Percentiles rank a stretch among this genome's conserved stretches.
Evolutionary conservation across 2,329 filamentous ascomycete species (phyloP).

Genomic region (Stromatinia cepivora): DNA sequence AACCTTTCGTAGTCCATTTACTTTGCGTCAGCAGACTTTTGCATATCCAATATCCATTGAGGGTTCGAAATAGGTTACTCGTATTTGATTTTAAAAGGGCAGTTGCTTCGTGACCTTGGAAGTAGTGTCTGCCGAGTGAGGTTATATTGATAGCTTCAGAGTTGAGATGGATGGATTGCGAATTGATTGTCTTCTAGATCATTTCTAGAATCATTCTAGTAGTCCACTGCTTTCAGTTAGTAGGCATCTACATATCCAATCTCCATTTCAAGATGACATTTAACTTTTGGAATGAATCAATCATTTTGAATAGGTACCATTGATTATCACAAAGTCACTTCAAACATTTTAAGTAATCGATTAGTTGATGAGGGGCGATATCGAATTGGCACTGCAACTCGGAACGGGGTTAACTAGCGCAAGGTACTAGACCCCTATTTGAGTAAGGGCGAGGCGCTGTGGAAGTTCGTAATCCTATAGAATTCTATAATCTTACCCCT

Average conservation of each 20-base stretch:
- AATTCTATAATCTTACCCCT: background rate
- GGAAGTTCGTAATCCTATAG: constrained; percentile 2
- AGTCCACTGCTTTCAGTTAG: background rate
- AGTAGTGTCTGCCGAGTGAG: background rate
- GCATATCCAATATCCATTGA: background rate
- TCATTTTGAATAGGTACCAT: background rate
- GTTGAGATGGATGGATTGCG: background rate
- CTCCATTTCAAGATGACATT: background rate
- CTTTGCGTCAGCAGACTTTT: background rate
- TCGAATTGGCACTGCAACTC: too few species aligned
- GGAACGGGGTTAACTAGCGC: background rate
- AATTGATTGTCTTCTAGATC: background rate
- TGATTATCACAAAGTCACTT: background rate
- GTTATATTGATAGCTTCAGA: background rate
- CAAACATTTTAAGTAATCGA: too few species aligned
- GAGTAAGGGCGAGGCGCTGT: constrained; percentile 8
- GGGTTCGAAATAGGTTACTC: background rate
- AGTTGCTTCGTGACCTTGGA: background rate
- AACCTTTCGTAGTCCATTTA: background rate
- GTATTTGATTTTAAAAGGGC: background rate
- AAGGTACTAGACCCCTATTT: background rate
- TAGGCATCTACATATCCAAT: background rate
- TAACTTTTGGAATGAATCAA: background rate
- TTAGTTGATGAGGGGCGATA: background rate
- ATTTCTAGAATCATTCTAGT: background rate